Percentiles rank a stretch among this genome's conserved stretches.
These are phyloP conservation scores for Fermentozyma sake DNA, from an alignment of 1,139 yeast genomes.

Conservation along the genomic window DNA sequence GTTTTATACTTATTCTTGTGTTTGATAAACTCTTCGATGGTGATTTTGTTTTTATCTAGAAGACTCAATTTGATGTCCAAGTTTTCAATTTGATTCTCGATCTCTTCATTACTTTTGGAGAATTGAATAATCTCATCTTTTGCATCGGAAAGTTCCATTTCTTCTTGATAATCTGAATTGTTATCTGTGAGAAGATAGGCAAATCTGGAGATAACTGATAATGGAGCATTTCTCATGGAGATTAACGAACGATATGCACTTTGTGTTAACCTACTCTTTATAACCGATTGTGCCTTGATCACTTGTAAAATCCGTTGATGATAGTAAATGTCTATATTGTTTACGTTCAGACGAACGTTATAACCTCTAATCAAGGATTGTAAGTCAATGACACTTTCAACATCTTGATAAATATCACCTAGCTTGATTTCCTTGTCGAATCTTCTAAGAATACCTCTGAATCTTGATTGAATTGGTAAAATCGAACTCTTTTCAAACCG, in stretches of 20 bases:
- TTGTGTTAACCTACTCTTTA: constrained; percentile 66
- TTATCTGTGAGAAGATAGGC: constrained; percentile 73
- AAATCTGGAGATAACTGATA: constrained; percentile 72
- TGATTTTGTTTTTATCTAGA: constrained; percentile 72
- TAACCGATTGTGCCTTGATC: constrained; percentile 67
- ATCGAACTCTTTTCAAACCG: constrained; percentile 19
- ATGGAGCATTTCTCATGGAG: constrained; percentile 68
- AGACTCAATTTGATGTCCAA: constrained; percentile 78
- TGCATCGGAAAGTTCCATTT: constrained; percentile 60
- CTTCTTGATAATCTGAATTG: constrained; percentile 73
- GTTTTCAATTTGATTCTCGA: constrained; percentile 73
- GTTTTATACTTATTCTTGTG: constrained; percentile 43
- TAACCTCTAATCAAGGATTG: constrained; percentile 52
- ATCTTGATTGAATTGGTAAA: constrained; percentile 30
- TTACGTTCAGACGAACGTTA: constrained; percentile 29
- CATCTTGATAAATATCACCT: constrained; percentile 51
- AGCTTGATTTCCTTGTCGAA: constrained; percentile 44
- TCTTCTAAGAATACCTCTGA: constrained; percentile 47
- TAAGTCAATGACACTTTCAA: constrained; percentile 33
- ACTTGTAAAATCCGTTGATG: constrained; percentile 50
- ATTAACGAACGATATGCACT: constrained; percentile 72
- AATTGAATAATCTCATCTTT: constrained; percentile 65
- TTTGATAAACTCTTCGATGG: constrained; percentile 67
- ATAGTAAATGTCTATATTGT: constrained; percentile 50
- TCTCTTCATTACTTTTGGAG: constrained; percentile 58